A percentile compares a stretch with the other conserved stretches of the same genome.
Conservation (phyloP, 2,329 filamentous ascomycete genomes). For the Aureobasidium sp. region DNA sequence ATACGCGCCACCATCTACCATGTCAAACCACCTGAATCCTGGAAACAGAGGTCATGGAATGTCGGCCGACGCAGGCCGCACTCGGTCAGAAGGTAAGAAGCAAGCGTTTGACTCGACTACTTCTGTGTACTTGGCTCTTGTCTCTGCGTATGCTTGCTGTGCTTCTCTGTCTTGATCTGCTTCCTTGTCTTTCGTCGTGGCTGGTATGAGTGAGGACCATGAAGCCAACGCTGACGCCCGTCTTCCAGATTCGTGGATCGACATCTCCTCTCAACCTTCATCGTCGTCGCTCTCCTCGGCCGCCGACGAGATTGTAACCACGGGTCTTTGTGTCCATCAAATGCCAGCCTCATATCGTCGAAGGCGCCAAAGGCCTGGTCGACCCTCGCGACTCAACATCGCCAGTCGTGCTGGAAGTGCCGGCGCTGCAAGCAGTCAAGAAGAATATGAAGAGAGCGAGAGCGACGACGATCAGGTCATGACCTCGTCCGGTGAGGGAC, state of each 20-base stretch:
- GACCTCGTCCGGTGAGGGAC: conserved; percentile 56
- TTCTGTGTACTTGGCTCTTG: not conserved
- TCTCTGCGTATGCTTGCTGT: not conserved
- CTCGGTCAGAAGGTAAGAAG: conserved; percentile 18
- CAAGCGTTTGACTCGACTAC: conserved; percentile 1
- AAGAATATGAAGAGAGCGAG: conserved; percentile 91
- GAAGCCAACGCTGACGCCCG: not conserved
- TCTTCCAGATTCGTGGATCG: conserved; percentile 86
- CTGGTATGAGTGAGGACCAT: not conserved
- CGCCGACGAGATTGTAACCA: conserved; percentile 85
- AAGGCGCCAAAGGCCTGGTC: conserved; percentile 37
- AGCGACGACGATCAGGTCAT: conserved; percentile 73
- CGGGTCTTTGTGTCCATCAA: conserved; percentile 69
- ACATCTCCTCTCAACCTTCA: conserved; percentile 85
- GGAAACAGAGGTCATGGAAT: conserved; percentile 3
- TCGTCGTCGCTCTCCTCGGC: conserved; percentile 83
- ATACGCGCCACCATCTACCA: not conserved
- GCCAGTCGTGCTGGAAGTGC: conserved; percentile 39
- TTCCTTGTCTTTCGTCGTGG: not conserved
- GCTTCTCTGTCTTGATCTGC: not conserved
- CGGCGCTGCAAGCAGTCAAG: conserved; percentile 65
- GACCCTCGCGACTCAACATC: conserved; percentile 35
- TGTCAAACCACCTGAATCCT: not conserved
- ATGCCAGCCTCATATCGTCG: conserved; percentile 56
- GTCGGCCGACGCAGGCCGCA: not conserved